Conservation (phyloP, 2,329 filamentous ascomycete species). For the Chaetomium strumarium region DNA sequence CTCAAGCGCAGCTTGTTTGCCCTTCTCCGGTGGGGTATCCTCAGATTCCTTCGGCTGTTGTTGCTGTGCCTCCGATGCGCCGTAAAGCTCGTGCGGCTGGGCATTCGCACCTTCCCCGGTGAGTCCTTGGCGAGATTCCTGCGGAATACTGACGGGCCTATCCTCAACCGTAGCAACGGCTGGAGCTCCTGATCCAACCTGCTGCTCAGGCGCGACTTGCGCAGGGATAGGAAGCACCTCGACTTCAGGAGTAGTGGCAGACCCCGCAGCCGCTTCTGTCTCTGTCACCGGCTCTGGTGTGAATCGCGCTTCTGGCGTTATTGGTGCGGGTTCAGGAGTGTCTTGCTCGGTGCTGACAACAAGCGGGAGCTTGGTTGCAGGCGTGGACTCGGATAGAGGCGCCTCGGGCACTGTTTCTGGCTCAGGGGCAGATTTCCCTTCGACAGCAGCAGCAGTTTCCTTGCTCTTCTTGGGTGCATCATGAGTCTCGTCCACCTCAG, state of each 20-base stretch:
- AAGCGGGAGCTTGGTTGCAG: background rate
- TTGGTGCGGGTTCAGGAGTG: background rate
- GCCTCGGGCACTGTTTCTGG: background rate
- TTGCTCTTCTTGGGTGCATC: conserved; percentile 24
- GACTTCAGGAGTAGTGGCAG: background rate
- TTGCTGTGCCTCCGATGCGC: background rate
- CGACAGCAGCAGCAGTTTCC: conserved; percentile 16
- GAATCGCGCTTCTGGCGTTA: background rate
- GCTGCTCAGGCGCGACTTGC: background rate
- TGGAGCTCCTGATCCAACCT: background rate
- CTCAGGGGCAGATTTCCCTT: no score
- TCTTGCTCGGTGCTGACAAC: background rate
- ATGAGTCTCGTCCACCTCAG: background rate
- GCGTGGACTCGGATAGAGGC: background rate
- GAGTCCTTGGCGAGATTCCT: background rate
- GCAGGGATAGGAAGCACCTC: background rate
- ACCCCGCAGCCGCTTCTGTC: background rate
- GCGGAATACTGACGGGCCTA: background rate
- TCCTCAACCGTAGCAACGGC: background rate
- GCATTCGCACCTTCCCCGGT: conserved; percentile 5
- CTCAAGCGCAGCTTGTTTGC: conserved; percentile 16
- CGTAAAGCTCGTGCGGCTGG: conserved; percentile 3
- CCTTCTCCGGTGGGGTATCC: conserved; percentile 21
- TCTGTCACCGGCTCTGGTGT: background rate
- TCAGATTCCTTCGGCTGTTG: conserved; percentile 8